These are phyloP conservation scores for Hanseniaspora nectarophila DNA, from an alignment of 805 yeast species.

Conservation along the genomic window DNA sequence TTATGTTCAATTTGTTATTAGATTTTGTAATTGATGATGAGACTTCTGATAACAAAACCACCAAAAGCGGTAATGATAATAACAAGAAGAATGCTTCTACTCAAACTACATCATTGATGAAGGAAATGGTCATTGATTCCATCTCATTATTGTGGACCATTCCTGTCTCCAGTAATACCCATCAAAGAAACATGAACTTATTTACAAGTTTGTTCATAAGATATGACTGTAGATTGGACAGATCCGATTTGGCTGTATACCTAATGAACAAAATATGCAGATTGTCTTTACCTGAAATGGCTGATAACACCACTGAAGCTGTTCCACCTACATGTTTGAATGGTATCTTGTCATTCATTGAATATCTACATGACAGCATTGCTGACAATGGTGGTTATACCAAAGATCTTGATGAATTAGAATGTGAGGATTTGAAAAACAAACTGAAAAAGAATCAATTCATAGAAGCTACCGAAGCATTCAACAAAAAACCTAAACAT, in stretches of 20 bases:
- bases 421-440: slow-evolving; percentile 19
- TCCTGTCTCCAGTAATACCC: slow-evolving; percentile 44
- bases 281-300: slow-evolving; percentile 76
- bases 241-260: slow-evolving; percentile 61
- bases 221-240: slow-evolving; percentile 83
- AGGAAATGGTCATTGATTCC: slow-evolving; percentile 77
- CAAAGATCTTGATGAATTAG: slow-evolving; percentile 10
- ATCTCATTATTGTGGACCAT: slow-evolving; percentile 72
- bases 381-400: slow-evolving; percentile 17
- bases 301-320: slow-evolving; percentile 61
- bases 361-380: slow-evolving; percentile 44
- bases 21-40: slow-evolving; percentile 33
- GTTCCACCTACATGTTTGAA: slow-evolving; percentile 92
- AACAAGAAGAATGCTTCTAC: slow-evolving; percentile 15
- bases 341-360: slow-evolving; percentile 62
- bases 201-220: slow-evolving; percentile 67
- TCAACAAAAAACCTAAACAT: slow-evolving; percentile 66
- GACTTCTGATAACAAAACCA: neutral
- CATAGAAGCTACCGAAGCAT: slow-evolving; percentile 57
- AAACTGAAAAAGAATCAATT: slow-evolving; percentile 56
- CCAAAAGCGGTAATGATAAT: slow-evolving; percentile 16
- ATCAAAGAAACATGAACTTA: neutral
- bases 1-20: slow-evolving; percentile 52
- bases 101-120: slow-evolving; percentile 31
- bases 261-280: slow-evolving; percentile 61